A percentile compares a stretch with the other conserved stretches of the same genome.
phyloP scores from a whole-genome alignment of 805 yeast species.

The Starmerella khaoyaiensis region DNA sequence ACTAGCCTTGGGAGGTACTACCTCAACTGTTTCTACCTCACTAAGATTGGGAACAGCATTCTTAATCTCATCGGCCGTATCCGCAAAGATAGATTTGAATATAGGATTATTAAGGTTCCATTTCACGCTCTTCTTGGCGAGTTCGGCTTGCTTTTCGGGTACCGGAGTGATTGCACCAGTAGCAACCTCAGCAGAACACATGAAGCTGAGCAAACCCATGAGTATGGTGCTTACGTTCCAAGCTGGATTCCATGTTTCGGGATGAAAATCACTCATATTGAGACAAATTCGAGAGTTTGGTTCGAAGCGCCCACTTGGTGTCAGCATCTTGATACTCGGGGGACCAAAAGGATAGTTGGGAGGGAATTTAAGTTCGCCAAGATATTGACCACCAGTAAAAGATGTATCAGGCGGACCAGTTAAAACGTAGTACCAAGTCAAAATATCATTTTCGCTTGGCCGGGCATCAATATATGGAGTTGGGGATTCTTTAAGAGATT shows the following conservation, averaged over 20 bases:
- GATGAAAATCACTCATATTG: conserved; percentile 81
- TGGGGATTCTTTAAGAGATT: conserved; percentile 60
- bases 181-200: conserved; percentile 72
- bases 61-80: conserved; percentile 32
- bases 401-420: conserved; percentile 89
- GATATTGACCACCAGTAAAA: conserved; percentile 38
- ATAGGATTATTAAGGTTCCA: conserved; percentile 41
- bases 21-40: conserved; percentile 10
- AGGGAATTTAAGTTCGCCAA: conserved; percentile 58
- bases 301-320: conserved; percentile 79
- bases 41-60: conserved; percentile 11
- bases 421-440: conserved; percentile 88
- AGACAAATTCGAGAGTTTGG: conserved; percentile 67
- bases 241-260: conserved; percentile 86
- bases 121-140: conserved; percentile 44
- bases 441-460: conserved; percentile 74
- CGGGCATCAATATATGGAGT: conserved; percentile 75
- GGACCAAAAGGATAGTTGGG: conserved; percentile 84
- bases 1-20: conserved; percentile 16
- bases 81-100: conserved; percentile 58
- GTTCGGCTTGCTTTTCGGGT: conserved; percentile 40
- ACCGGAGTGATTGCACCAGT: conserved; percentile 62
- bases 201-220: conserved; percentile 70
- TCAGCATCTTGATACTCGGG: conserved; percentile 76
- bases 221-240: conserved; percentile 85